A percentile compares a stretch with the other conserved stretches of the same genome.
These are phyloP conservation scores for Solanum chilense DNA, from an alignment of 257 asterid genomes.

Conservation along the genomic window DNA sequence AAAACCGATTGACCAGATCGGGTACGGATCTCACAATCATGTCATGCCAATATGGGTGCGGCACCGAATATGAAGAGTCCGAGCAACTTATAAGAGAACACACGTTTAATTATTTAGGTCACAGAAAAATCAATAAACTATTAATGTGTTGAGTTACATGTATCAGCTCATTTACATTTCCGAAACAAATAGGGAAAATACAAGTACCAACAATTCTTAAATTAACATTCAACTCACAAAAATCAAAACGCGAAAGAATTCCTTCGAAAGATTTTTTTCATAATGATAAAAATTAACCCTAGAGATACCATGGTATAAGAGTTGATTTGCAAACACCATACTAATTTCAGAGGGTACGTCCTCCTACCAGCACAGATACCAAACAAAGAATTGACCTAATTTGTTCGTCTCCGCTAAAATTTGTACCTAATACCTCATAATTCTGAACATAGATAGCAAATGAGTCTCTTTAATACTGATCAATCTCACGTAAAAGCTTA, in stretches of 20 bases:
- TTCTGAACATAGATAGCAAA: not conserved
- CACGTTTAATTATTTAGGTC: not conserved
- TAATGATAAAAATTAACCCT: not conserved
- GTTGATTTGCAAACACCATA: not conserved
- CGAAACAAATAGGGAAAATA: not conserved
- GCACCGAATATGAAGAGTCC: not conserved
- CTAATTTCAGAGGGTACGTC: not conserved
- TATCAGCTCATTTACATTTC: not conserved
- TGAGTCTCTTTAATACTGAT: not conserved
- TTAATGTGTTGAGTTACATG: not conserved
- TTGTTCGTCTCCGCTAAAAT: not conserved
- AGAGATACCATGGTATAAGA: not conserved
- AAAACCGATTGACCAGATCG: not conserved
- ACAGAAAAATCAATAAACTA: not conserved
- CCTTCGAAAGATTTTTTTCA: not conserved
- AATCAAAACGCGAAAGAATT: not conserved
- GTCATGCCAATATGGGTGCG: not conserved
- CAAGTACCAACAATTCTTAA: not conserved
- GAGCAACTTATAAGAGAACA: not conserved
- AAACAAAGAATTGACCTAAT: not conserved
- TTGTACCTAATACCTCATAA: not conserved
- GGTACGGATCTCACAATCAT: not conserved
- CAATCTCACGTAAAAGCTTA: not conserved
- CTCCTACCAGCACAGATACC: not conserved
- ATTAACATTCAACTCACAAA: not conserved